Evolutionary conservation across 768 basidiomycete species (phyloP).

Genomic region (Tephrocybe sp.): DNA sequence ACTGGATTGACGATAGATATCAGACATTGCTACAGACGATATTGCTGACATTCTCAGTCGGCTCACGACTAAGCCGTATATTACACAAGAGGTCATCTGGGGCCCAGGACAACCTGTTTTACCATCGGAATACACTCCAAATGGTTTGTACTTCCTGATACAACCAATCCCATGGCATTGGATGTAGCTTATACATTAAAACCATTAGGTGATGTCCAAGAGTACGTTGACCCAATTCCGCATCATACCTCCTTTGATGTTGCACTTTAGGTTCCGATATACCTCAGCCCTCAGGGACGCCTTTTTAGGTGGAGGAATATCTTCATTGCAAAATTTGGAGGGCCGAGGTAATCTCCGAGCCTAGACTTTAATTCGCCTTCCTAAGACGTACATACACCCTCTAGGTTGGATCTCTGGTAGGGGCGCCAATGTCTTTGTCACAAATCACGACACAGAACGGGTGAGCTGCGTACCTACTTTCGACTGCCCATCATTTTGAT

Average conservation of each 20-base stretch:
- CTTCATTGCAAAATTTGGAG: constrained; percentile 51
- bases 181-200: background rate
- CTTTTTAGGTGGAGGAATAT: constrained; percentile 52
- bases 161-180: background rate
- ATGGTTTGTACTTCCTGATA: constrained; percentile 38
- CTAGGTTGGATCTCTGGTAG: constrained; percentile 60
- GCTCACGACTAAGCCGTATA: constrained; percentile 45
- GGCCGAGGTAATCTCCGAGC: no score
- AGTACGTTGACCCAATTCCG: constrained; percentile 33
- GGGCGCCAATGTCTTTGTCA: constrained; percentile 62
- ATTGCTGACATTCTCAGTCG: constrained; percentile 52
- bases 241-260: background rate
- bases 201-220: constrained; percentile 59
- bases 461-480: no score
- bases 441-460: constrained; percentile 72
- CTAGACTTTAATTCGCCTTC: background rate
- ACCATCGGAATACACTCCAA: constrained; percentile 55
- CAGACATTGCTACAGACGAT: constrained; percentile 56
- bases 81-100: constrained; percentile 66
- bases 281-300: constrained; percentile 50
- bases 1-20: background rate
- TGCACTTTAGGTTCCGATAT: constrained; percentile 51
- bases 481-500: background rate
- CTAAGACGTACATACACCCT: no score
- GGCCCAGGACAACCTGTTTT: constrained; percentile 50